Percentiles rank a stretch among this genome's conserved stretches.
These are phyloP conservation scores for Aspergillus nidulans DNA, from an alignment of 495 filamentous ascomycete genomes.

Conservation along the genomic window DNA sequence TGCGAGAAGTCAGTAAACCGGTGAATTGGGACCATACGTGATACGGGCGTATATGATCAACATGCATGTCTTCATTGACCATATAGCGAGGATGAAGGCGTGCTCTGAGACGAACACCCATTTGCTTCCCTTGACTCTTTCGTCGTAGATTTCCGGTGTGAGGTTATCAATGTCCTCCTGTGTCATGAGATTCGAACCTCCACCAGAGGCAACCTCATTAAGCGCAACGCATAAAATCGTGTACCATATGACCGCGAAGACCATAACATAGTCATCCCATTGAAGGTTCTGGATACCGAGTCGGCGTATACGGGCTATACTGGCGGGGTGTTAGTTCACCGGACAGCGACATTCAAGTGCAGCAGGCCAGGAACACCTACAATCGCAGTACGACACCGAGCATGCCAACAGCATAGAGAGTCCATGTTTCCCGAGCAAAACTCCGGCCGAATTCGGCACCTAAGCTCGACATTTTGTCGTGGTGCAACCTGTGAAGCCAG, in stretches of 20 bases:
- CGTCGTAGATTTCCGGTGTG: conserved; percentile 35
- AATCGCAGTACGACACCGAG: conserved; percentile 39
- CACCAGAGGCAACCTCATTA: conserved; percentile 47
- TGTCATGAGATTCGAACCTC: conserved; percentile 52
- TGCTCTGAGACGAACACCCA: conserved; percentile 55
- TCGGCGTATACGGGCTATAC: conserved; percentile 45
- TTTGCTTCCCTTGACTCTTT: conserved; percentile 49
- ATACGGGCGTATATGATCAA: conserved; percentile 51
- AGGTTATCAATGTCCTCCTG: conserved; percentile 34
- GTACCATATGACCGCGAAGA: conserved; percentile 46
- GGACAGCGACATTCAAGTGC: not conserved
- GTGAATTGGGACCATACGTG: conserved; percentile 33
- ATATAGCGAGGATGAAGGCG: conserved; percentile 47
- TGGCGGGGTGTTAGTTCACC: conserved; percentile 13
- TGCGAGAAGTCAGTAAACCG: not conserved
- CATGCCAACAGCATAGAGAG: conserved; percentile 43
- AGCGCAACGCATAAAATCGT: conserved; percentile 49
- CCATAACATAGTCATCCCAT: conserved; percentile 51
- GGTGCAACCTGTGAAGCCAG: conserved; percentile 17
- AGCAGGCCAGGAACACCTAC: conserved; percentile 25
- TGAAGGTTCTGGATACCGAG: conserved; percentile 43
- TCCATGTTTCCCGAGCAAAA: conserved; percentile 45
- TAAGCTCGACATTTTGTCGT: conserved; percentile 32
- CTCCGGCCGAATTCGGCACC: conserved; percentile 28
- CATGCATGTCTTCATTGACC: conserved; percentile 51